Percentiles rank a stretch among this genome's conserved stretches.
phyloP scores from a whole-genome alignment of 1,284 basidiomycete genomes.

The Naganishia sp. region DNA sequence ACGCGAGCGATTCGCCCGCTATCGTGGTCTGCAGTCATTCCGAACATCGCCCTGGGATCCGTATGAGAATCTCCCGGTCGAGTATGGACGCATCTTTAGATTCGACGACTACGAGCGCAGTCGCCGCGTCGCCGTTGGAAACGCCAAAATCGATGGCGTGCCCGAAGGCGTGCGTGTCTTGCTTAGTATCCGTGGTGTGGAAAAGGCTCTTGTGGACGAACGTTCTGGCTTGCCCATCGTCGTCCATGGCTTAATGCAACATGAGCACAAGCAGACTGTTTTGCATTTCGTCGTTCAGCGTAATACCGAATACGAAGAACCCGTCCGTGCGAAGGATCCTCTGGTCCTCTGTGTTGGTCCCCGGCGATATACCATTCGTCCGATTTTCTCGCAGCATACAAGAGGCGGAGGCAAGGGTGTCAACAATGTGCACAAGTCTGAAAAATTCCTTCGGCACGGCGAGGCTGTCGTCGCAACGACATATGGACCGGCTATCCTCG shows the following conservation, averaged over 20 bases:
- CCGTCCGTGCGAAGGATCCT: conserved; percentile 90
- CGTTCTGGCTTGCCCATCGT: conserved; percentile 62
- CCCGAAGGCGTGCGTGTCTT: conserved; percentile 71
- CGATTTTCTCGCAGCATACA: conserved; percentile 89
- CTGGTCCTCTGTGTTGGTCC: conserved; percentile 87
- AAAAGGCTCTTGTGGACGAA: conserved; percentile 58
- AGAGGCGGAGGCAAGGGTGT: conserved; percentile 83
- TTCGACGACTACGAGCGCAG: conserved; percentile 93
- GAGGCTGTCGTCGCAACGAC: conserved; percentile 78
- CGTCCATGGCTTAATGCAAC: conserved; percentile 81
- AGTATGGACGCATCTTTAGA: conserved; percentile 94
- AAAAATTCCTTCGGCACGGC: conserved; percentile 85
- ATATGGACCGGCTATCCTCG: conserved; percentile 87
- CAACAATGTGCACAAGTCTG: conserved; percentile 98
- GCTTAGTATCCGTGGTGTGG: conserved; percentile 70
- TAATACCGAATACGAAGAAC: conserved; percentile 89
- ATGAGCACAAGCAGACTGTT: conserved; percentile 95
- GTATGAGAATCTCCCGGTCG: conserved; percentile 90
- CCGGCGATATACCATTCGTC: conserved; percentile 77
- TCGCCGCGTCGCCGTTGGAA: conserved; percentile 65
- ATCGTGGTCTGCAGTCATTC: conserved; percentile 87
- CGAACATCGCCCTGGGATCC: conserved; percentile 96
- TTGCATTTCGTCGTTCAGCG: conserved; percentile 90
- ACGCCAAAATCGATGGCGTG: conserved; percentile 55
- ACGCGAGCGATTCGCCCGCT: conserved; percentile 84